These are phyloP conservation scores for Aulographum hederae DNA, from an alignment of 2,329 filamentous ascomycete species.

Conservation along the genomic window DNA sequence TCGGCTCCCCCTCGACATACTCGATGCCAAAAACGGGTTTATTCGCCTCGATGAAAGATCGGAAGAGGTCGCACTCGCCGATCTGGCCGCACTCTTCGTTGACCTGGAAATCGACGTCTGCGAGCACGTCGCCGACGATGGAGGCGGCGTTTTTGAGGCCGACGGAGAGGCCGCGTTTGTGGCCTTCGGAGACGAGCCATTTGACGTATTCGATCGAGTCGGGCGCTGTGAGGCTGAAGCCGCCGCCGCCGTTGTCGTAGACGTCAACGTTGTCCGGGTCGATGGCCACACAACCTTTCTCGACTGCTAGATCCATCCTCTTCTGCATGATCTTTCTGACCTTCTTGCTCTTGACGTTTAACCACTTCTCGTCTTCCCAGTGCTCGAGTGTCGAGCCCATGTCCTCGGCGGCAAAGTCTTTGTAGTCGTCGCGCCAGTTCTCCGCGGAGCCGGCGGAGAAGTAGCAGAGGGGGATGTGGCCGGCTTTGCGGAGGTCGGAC, in stretches of 20 bases:
- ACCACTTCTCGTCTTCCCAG: constrained; percentile 11
- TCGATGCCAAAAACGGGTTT: constrained; percentile 5
- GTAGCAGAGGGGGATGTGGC: constrained; percentile 34
- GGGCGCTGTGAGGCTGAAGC: constrained; percentile 1
- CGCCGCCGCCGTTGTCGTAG: constrained; percentile 1
- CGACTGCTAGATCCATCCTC: constrained; percentile 10
- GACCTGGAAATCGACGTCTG: constrained; percentile 2
- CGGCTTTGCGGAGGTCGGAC: constrained; percentile 26
- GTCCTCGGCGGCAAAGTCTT: constrained; percentile 7
- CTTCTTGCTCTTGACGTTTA: constrained; percentile 9
- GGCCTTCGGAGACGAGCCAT: constrained; percentile 2
- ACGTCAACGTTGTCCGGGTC: constrained; percentile 15
- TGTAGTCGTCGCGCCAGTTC: constrained; percentile 10
- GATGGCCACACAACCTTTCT: constrained; percentile 18
- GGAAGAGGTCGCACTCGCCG: constrained; percentile 5
- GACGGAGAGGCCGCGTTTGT: constrained; percentile 1
- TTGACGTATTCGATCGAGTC: constrained; percentile 3
- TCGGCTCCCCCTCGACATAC: constrained; percentile 17
- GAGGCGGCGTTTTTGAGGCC: constrained; percentile 4
- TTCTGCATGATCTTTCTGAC: constrained; percentile 11
- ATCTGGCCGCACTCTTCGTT: constrained; percentile 3
- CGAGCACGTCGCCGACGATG: constrained; percentile 1
- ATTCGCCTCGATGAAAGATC: constrained; percentile 16
- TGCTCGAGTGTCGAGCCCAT: constrained; percentile 9
- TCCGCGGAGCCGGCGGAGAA: constrained; percentile 11